Evolutionary conservation across 331 rosid genomes (phyloP), one percentile per base, ranked within the genome.

Genomic region (Phaseolus coccineus): DNA sequence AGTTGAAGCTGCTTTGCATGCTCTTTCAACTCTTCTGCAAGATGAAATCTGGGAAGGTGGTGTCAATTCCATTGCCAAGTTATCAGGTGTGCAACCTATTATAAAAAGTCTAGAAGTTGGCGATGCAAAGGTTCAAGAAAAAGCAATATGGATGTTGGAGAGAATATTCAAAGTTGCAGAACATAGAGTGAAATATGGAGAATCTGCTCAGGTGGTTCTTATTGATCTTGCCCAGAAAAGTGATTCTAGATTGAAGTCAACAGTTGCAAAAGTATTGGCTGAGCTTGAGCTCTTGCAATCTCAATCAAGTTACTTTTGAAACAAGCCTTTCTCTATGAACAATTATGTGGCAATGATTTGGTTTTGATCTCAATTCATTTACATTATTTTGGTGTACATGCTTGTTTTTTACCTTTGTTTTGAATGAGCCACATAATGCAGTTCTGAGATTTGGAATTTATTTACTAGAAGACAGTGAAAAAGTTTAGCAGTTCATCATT

Each of bases 31-130:
- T 55, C 96, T 95, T 53, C 69, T 95, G 84, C 91, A 82, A 48
- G 96, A 95, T 51, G 96, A 90, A 74, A 95, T 90, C n/a, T 93
- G 92, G 83, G 97, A 91, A 84, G 85, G 66, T 15, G 99, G 98
- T 75, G 90, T 87, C 85, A 89, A 80, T 37, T 88, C 33, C 87
- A 81, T 95, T 31, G 94, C 86, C 8, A 89, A 90, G 69, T 69
- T 64, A 47, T 83, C 88, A 1, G 94, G 97, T 25, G 89, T 95
- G 47, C 86, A 84, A 35, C 92, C 87, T 52, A 83, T 91, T 62
- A 56, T 93, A 46, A 91, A 83, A 73, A 78, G 82, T 59, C 58
- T 93, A 19, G 90, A 89, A 80, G 84, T 85, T 4, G 87, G 85
- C 62, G 88, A 87, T 81, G 74, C 71, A 46, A 82, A 77, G 74